phyloP scores from a whole-genome alignment of 108 stramenopile genomes.

The Skeletonema marinoi region DNA sequence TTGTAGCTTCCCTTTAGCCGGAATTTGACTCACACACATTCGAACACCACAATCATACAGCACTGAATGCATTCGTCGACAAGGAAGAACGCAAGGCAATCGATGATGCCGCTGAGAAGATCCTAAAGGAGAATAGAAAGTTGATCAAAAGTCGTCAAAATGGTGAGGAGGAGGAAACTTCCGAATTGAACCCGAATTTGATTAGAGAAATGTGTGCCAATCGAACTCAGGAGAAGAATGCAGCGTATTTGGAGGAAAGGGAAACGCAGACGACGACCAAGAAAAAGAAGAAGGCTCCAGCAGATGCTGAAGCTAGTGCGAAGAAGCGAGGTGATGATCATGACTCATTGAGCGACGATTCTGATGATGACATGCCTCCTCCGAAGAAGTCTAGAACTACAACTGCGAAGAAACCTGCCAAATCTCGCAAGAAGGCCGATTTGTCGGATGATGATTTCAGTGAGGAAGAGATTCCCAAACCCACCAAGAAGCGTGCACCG shows the following conservation, averaged over 20 bases:
- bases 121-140: constrained; percentile 53
- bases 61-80: constrained; percentile 90
- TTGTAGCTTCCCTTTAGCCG: not conserved
- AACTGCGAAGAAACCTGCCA: constrained; percentile 10
- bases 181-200: constrained; percentile 29
- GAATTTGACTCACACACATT: constrained; percentile 20
- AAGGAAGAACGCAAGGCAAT: constrained; percentile 74
- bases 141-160: constrained; percentile 30
- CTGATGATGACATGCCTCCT: constrained; percentile 22
- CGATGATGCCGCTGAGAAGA: constrained; percentile 54
- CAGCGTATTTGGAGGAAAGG: constrained; percentile 16
- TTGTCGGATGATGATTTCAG: not conserved
- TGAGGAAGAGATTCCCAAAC: not conserved
- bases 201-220: constrained; percentile 33
- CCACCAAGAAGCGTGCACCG: not conserved
- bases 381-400: constrained; percentile 25
- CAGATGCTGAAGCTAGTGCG: not conserved
- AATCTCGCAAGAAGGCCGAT: not conserved
- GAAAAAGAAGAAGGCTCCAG: constrained; percentile 25
- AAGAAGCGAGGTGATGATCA: constrained; percentile 10
- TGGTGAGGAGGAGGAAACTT: constrained; percentile 23
- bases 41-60: constrained; percentile 37
- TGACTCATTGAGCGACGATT: constrained; percentile 36
- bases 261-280: constrained; percentile 22
- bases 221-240: constrained; percentile 30